A percentile compares a stretch with the other conserved stretches of the same genome.
These are phyloP conservation scores for Moricandia arvensis DNA, from an alignment of 345 rosid species.

Conservation along the genomic window DNA sequence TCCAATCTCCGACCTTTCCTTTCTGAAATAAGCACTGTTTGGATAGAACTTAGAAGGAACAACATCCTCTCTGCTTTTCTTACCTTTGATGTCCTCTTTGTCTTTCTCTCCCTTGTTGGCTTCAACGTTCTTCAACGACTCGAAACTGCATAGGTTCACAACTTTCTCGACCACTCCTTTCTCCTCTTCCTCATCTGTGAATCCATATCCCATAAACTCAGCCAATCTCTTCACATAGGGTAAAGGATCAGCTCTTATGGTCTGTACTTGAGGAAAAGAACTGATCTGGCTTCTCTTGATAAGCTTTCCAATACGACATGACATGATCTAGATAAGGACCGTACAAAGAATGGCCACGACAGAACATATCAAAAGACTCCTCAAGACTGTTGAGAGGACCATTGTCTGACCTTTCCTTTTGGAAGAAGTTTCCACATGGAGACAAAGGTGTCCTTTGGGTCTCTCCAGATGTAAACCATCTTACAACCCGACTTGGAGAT, in stretches of 20 bases:
- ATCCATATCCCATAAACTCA: background rate
- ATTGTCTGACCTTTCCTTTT: background rate
- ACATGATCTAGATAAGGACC: background rate
- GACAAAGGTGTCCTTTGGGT: conserved; percentile 6
- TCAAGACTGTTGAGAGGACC: conserved; percentile 2
- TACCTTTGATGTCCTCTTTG: background rate
- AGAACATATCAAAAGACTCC: background rate
- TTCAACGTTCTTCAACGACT: background rate
- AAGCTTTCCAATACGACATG: background rate
- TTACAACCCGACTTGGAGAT: background rate
- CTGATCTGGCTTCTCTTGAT: background rate
- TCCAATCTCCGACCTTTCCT: background rate
- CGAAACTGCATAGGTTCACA: background rate
- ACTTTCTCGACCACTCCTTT: background rate
- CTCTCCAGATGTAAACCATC: conserved; percentile 7
- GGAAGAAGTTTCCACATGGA: conserved; percentile 5
- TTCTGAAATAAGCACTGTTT: background rate
- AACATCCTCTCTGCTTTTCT: background rate
- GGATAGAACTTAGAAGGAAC: background rate
- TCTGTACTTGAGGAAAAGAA: background rate
- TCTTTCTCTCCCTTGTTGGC: background rate
- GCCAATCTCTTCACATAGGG: background rate
- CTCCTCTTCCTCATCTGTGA: background rate
- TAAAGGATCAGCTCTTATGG: background rate
- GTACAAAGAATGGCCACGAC: background rate